Conservation (phyloP, 495 filamentous ascomycete genomes). For the Tricharina praecox region DNA sequence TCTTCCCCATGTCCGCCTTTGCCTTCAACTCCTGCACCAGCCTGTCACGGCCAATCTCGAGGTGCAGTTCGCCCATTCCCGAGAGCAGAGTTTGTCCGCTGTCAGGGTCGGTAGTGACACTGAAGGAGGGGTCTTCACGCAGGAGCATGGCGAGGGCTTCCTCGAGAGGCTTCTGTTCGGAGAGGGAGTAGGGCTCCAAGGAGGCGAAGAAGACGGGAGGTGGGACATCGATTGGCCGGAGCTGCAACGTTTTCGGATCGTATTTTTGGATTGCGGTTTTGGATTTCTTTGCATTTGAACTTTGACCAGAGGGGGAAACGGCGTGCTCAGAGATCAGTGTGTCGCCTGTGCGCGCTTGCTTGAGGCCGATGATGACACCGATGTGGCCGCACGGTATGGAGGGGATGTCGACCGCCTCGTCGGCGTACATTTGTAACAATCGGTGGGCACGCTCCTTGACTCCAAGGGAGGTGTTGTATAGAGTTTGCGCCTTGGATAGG, state of each 20-base stretch:
- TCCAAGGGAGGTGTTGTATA: constrained; percentile 80
- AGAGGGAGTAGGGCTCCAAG: constrained; percentile 65
- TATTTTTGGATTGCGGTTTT: constrained; percentile 17
- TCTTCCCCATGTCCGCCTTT: constrained; percentile 77
- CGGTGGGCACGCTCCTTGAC: constrained; percentile 64
- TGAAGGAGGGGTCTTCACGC: constrained; percentile 86
- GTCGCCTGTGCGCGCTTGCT: constrained; percentile 79
- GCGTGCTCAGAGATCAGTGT: constrained; percentile 48
- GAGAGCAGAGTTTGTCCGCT: constrained; percentile 82
- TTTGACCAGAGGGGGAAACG: background rate
- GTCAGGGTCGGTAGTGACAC: constrained; percentile 69
- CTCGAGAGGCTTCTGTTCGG: constrained; percentile 59
- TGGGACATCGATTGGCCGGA: constrained; percentile 76
- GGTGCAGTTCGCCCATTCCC: constrained; percentile 96
- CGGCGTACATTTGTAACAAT: constrained; percentile 82
- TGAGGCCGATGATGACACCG: constrained; percentile 85
- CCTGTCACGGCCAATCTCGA: constrained; percentile 82
- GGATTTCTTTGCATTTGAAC: background rate
- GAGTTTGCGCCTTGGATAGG: constrained; percentile 49
- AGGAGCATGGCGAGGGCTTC: constrained; percentile 60
- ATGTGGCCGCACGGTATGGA: constrained; percentile 75
- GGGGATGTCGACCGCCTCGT: constrained; percentile 67
- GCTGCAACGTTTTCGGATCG: constrained; percentile 52
- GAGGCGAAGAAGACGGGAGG: constrained; percentile 92
- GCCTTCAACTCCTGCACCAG: constrained; percentile 77